Conservation (phyloP, 2,329 filamentous ascomycete species). For the Neocucurbitaria cava region DNA sequence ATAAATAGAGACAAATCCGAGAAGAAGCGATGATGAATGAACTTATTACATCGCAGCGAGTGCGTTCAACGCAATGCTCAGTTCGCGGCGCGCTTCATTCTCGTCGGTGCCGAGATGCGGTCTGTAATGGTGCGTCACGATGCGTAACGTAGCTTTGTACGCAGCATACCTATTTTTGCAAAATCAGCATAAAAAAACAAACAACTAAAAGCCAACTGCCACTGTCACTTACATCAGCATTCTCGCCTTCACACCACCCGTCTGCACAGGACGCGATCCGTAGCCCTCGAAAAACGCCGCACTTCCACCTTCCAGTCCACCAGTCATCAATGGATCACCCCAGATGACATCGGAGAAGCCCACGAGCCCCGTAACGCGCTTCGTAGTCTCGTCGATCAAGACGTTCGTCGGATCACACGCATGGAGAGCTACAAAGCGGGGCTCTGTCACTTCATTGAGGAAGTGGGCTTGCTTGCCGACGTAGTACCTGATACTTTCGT, state of each 20-base stretch:
- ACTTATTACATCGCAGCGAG: conserved; percentile 39
- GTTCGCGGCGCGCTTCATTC: conserved; percentile 50
- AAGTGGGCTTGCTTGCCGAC: conserved; percentile 52
- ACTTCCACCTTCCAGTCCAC: conserved; percentile 50
- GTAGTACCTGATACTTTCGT: conserved; percentile 61
- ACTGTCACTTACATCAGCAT: conserved; percentile 54
- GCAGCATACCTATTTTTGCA: conserved; percentile 52
- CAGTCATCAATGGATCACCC: conserved; percentile 64
- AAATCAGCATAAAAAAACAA: conserved; percentile 15
- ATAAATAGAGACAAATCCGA: neutral
- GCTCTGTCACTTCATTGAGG: conserved; percentile 59
- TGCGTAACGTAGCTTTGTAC: conserved; percentile 52
- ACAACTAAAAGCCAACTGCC: no score
- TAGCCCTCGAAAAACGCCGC: conserved; percentile 54
- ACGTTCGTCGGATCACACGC: conserved; percentile 59
- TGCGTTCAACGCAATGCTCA: conserved; percentile 50
- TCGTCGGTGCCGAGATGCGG: conserved; percentile 51
- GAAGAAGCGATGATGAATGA: neutral
- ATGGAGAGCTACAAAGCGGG: conserved; percentile 60
- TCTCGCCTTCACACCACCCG: conserved; percentile 42
- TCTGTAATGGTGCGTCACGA: conserved; percentile 55
- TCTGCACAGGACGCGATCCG: conserved; percentile 45
- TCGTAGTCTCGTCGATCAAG: conserved; percentile 58
- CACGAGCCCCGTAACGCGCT: conserved; percentile 58
- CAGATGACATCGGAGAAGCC: conserved; percentile 63